Base-by-base conservation (phyloP, 148 eudicot genomes). In the Limonium bicolor region DNA sequence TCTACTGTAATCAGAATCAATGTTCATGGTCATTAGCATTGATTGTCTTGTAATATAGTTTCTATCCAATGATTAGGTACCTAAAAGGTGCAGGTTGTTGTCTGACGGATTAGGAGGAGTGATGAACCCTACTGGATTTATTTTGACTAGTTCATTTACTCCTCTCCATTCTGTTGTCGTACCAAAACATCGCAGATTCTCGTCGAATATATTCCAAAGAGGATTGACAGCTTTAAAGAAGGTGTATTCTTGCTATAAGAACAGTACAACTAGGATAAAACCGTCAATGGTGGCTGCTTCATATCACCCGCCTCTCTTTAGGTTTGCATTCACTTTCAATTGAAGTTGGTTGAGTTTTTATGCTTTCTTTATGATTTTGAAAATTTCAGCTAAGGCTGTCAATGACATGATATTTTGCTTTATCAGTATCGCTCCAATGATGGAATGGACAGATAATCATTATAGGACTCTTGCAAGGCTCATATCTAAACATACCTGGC, bases 401-500 rank as follows among this genome's bases (percentile, higher is more conserved):
- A n/a, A n/a, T n/a, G n/a, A n/a, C n/a, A n/a, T n/a, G n/a, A n/a
- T n/a, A n/a, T n/a, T n/a, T n/a, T 43, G 48, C 15, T 24, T 43
- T 52, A 15, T 9, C 63, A 90, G 99, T 73, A 61, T 90, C 60
- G 99, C 99, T 48, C 99, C 99, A 27, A 90, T 90, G 99, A 90
- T 90, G 99, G 99, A 90, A 6, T 90, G 86, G 87, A 90, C 99
- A 4, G 88, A 84, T 59, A 77, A 67, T 68, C 93, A 84, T 65
- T 90, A 66, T 46, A 77, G 99, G 59, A 69, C 68, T 45, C 64
- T 90, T 50, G 99, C 99, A 17, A 69, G 99, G 19, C 70, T 78
- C 38, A 64, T 90, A 26, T 72, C 95, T 13, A 90, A 90, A 58
- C 74, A 78, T 56, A 84, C 99, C 18, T 90, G 99, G 99, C 82